Conservation (phyloP, 768 basidiomycete species). For the Pleurotus pulmonarius region DNA sequence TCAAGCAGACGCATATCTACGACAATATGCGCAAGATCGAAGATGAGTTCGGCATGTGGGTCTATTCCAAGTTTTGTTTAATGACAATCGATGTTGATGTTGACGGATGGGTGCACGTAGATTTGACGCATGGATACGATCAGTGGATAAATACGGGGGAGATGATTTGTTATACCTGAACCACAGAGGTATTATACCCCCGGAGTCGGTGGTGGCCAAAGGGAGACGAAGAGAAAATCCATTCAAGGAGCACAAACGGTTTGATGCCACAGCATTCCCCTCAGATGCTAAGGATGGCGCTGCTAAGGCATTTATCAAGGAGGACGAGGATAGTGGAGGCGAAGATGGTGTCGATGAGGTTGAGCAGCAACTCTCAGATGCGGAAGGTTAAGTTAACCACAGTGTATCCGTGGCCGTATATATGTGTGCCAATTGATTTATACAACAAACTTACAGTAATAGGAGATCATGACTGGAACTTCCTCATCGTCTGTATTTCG, state of each 20-base stretch:
- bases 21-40: constrained; percentile 84
- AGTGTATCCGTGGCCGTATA: no score
- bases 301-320: constrained; percentile 25
- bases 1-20: constrained; percentile 87
- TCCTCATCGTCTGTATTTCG: constrained; percentile 87
- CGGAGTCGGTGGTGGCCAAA: constrained; percentile 60
- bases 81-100: not conserved
- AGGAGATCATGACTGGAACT: constrained; percentile 68
- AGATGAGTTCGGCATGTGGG: constrained; percentile 72
- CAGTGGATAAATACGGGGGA: constrained; percentile 72
- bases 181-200: constrained; percentile 71
- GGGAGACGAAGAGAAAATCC: constrained; percentile 53
- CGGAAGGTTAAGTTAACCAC: constrained; percentile 37
- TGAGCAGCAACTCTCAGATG: constrained; percentile 45
- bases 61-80: constrained; percentile 10
- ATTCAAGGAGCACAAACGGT: constrained; percentile 66
- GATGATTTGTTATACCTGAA: constrained; percentile 79
- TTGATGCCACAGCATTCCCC: constrained; percentile 59
- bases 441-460: not conserved
- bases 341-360: constrained; percentile 24
- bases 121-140: constrained; percentile 82
- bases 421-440: not conserved
- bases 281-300: constrained; percentile 23
- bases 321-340: constrained; percentile 25
- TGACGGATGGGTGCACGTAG: constrained; percentile 28